These are phyloP conservation scores for Pseudogymnoascus sp. DNA, from an alignment of 2,329 filamentous ascomycete species.

Conservation along the genomic window DNA sequence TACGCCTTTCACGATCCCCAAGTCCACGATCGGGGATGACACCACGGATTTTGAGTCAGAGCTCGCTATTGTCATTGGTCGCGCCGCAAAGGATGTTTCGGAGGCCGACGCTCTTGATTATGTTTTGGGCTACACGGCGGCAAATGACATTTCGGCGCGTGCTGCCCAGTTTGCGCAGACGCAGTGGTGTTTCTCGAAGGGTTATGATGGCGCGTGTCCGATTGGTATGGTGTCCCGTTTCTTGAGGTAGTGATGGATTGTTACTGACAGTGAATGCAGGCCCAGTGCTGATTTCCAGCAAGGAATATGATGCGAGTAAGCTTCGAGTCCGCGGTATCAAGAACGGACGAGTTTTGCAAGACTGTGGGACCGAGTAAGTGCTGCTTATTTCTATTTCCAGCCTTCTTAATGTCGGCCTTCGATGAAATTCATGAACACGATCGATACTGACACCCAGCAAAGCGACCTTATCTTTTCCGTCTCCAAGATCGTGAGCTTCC, in stretches of 20 bases:
- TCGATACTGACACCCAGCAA: conserved; percentile 10
- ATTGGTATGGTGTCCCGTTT: conserved; percentile 27
- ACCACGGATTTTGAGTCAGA: conserved; percentile 44
- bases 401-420: neutral
- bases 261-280: conserved; percentile 24
- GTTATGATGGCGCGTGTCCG: conserved; percentile 42
- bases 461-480: conserved; percentile 49
- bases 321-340: conserved; percentile 38
- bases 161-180: conserved; percentile 41
- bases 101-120: conserved; percentile 41
- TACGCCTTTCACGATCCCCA: conserved; percentile 38
- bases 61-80: conserved; percentile 41
- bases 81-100: conserved; percentile 39
- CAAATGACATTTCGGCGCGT: conserved; percentile 48
- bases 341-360: conserved; percentile 45
- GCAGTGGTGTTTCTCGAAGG: conserved; percentile 45
- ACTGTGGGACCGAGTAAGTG: conserved; percentile 7
- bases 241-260: neutral
- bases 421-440: neutral
- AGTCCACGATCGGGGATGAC: conserved; percentile 36
- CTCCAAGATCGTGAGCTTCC: conserved; percentile 34
- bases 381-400: neutral
- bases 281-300: conserved; percentile 40
- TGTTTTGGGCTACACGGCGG: conserved; percentile 48
- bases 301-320: conserved; percentile 33